Base-by-base conservation (phyloP, 179 eudicot species). In the Beta macrorhiza region DNA sequence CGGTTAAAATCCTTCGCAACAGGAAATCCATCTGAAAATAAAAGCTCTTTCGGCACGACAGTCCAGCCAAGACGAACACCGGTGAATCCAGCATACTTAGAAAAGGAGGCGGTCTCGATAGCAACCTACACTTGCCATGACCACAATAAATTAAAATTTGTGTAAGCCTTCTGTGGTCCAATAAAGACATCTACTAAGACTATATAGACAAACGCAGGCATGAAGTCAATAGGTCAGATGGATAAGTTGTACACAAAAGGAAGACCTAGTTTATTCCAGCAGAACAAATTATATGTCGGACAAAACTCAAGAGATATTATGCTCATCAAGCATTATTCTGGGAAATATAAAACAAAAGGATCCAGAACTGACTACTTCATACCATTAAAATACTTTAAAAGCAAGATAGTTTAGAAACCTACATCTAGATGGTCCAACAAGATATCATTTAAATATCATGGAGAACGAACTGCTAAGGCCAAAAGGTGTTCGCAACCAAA, bases 61-160 rank as follows among this genome's bases (percentile, higher is more conserved):
- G 98, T 95, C 98, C 98, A 95, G 83, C 98, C 98, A 22, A 95
- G 83, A 81, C 98, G 97, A 72, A 93, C 95, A 82, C 98, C 97
- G 0, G 98, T 93, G 87, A 95, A 95, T 81, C 98, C 98, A 75
- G 97, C 98, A 76, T 91, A 87, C 83, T 93, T 95, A 77, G 98
- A 95, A 85, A 95, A 95, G 11, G 98, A 95, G 10, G 98, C 89
- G 64, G 90, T 90, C 86, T 95, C 98, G 63, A 95, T 87, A 42
- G 98, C 93, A 89, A 95, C 98, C 97, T 95, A 77, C 83, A 82
- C 72, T 49, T 57, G 16, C 63, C 74, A 44, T 17, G 56, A 68
- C 61, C 73, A 65, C 9, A 16, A 68, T 52, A 82, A 5, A 17
- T 72, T 68, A 73, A n/a, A 17, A 44, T 44, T 45, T 9, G 10